These are phyloP conservation scores for Phyllosticta capitalensis DNA, from an alignment of 2,329 filamentous ascomycete species.

Conservation along the genomic window DNA sequence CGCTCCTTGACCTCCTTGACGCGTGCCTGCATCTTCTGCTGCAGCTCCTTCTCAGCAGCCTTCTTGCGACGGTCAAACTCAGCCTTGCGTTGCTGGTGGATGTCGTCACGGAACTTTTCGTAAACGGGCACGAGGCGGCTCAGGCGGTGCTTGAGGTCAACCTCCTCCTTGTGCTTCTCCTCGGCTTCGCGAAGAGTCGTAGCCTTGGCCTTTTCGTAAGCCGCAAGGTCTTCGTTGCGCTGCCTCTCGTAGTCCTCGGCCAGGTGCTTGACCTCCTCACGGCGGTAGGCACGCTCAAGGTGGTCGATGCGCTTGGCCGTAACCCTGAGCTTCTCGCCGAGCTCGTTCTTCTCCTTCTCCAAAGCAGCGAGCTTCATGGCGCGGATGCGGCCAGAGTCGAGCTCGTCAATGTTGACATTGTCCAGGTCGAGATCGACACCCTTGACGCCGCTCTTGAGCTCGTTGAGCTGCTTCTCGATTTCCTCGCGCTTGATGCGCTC, in stretches of 20 bases:
- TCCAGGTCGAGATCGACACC: slow-evolving; percentile 82
- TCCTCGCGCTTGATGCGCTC: slow-evolving; percentile 39
- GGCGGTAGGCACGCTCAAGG: slow-evolving; percentile 90
- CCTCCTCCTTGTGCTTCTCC: slow-evolving; percentile 81
- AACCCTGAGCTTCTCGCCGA: slow-evolving; percentile 81
- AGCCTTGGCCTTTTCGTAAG: slow-evolving; percentile 69
- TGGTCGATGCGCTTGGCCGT: slow-evolving; percentile 96
- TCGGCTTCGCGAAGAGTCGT: slow-evolving; percentile 73
- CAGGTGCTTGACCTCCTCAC: slow-evolving; percentile 90
- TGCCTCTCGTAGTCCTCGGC: slow-evolving; percentile 77
- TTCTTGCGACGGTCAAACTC: slow-evolving; percentile 93
- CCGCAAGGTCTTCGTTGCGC: slow-evolving; percentile 63
- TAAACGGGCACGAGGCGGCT: slow-evolving; percentile 75
- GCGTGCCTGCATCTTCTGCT: slow-evolving; percentile 80
- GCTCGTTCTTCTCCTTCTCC: slow-evolving; percentile 95
- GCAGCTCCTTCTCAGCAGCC: slow-evolving; percentile 83
- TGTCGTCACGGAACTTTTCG: slow-evolving; percentile 69
- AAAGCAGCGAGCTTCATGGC: slow-evolving; percentile 91
- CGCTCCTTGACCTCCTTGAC: slow-evolving; percentile 82
- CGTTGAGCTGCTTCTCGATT: slow-evolving; percentile 79
- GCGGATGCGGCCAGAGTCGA: slow-evolving; percentile 58
- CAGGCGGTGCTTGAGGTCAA: slow-evolving; percentile 89
- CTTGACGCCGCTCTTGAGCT: slow-evolving; percentile 83
- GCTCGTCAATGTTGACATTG: slow-evolving; percentile 69
- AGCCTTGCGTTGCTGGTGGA: slow-evolving; percentile 80